Base-by-base conservation (phyloP, 805 yeast species). In the Candida hungchunana region DNA sequence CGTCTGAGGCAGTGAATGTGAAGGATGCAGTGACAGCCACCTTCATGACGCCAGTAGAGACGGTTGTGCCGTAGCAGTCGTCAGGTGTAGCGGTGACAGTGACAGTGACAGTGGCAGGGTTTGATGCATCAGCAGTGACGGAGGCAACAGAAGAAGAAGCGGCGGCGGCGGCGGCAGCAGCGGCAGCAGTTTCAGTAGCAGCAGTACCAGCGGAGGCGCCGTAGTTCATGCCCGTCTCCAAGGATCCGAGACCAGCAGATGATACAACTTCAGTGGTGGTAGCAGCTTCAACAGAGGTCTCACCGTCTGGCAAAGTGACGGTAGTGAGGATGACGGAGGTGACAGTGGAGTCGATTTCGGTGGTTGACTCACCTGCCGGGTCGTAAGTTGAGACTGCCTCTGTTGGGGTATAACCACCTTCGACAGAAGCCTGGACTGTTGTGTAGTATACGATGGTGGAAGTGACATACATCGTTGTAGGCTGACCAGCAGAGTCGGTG, bases 381-480 rank as follows among this genome's bases (percentile, higher is more conserved):
- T 34, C 43, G 20, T 42, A 33, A 7, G 42, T 35, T 10, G 49
- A 28, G 11, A 27, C 40, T 2, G 43, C 26, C 14, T 31, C 34
- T 8, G 49, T 38, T 19, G 40, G 40, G 12, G 53, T 47, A 20
- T 34, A 77, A 59, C 82, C 82, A 74, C 22, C 75, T 63, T 48
- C 79, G 75, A 25, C 7, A n/a, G 72, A 18, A 81, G 81, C 59
- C 75, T 69, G n/a, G 77, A 66, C 51, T 73, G 82, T 27, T 73
- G 55, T 43, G 36, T 37, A 47, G 38, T 50, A 58, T 30, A 73
- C 61, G 57, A 72, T 63, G 19, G 39, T 43, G 9, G 68, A 63
- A 1, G 71, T 54, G 7, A 70, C 63, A 41, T 69, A 69, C n/a
- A 63, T 48, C 21, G 71, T 64, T 43, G 73, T 69, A 29, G 76